These are phyloP conservation scores for Penicillium sp. DNA, from an alignment of 2,329 filamentous ascomycete species.

Conservation along the genomic window DNA sequence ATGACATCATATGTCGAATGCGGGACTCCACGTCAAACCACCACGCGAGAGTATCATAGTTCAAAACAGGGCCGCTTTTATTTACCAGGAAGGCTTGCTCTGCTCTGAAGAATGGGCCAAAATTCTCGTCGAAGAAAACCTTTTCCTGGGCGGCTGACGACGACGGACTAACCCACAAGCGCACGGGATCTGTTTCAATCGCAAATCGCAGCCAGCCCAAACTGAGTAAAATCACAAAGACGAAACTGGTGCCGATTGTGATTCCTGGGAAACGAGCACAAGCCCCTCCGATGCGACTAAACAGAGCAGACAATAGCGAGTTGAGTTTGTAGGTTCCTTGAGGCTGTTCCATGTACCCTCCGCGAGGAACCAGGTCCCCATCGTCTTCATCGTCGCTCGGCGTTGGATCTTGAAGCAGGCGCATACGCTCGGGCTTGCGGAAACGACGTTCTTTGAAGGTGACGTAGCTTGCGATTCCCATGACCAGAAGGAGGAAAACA, in stretches of 20 bases:
- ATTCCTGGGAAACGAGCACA: slow-evolving; percentile 79
- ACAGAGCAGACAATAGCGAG: slow-evolving; percentile 70
- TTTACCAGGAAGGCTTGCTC: slow-evolving; percentile 94
- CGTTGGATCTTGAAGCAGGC: slow-evolving; percentile 75
- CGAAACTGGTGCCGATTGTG: slow-evolving; percentile 70
- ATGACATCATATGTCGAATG: slow-evolving; percentile 65
- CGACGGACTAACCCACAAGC: slow-evolving; percentile 92
- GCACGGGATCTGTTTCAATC: slow-evolving; percentile 84
- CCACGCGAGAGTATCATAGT: slow-evolving; percentile 83
- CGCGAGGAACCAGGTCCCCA: slow-evolving; percentile 71
- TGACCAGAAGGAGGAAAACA: slow-evolving; percentile 62
- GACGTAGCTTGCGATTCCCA: slow-evolving; percentile 65
- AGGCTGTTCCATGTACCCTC: slow-evolving; percentile 71
- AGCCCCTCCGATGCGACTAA: slow-evolving; percentile 70
- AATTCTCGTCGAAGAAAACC: slow-evolving; percentile 83
- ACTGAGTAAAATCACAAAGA: slow-evolving; percentile 72
- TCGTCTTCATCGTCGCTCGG: slow-evolving; percentile 93
- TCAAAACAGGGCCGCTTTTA: slow-evolving; percentile 71
- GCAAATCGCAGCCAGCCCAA: slow-evolving; percentile 82
- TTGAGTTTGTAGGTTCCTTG: slow-evolving; percentile 78
- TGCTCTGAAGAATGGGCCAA: slow-evolving; percentile 91
- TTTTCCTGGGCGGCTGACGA: slow-evolving; percentile 90
- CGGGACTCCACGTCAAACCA: slow-evolving; percentile 87
- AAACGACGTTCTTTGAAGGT: slow-evolving; percentile 68
- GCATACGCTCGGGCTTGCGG: slow-evolving; percentile 73